Evolutionary conservation across 2,329 filamentous ascomycete genomes (phyloP).

Genomic region (Macroventuria anomochaeta): DNA sequence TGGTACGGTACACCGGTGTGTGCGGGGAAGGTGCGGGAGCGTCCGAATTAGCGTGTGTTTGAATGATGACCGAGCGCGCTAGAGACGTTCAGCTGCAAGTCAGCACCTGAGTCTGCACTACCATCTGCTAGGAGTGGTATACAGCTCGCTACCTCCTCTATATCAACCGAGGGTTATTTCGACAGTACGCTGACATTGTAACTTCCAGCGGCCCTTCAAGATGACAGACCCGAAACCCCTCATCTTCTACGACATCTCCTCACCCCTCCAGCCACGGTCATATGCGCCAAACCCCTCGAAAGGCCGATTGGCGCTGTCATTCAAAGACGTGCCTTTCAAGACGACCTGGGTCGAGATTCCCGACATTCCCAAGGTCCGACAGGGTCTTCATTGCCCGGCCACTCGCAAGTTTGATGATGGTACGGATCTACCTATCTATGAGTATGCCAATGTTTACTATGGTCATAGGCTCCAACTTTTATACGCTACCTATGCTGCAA

Average conservation of each 20-base stretch:
- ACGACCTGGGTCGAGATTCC: conserved; percentile 62
- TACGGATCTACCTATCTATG: not conserved
- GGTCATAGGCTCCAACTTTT: conserved; percentile 56
- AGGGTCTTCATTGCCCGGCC: conserved; percentile 50
- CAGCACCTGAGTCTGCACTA: not conserved
- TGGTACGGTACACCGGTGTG: not conserved
- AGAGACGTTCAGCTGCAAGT: not conserved
- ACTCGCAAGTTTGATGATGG: conserved; percentile 63
- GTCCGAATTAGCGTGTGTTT: not conserved
- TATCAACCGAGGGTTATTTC: not conserved
- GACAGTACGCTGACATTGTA: not conserved
- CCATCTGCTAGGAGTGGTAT: not conserved
- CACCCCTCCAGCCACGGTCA: conserved; percentile 48
- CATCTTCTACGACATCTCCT: conserved; percentile 58
- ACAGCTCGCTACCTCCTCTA: not conserved
- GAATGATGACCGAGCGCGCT: not conserved
- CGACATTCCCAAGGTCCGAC: conserved; percentile 56
- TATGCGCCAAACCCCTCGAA: conserved; percentile 61
- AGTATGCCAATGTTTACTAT: not conserved
- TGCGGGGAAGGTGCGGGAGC: not conserved
- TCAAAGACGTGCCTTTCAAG: conserved; percentile 56
- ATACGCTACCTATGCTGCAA: conserved; percentile 65
- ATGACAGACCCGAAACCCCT: conserved; percentile 6
- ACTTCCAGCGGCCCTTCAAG: not conserved
- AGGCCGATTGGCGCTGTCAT: conserved; percentile 57